Evolutionary conservation across 1,139 yeast genomes (phyloP).

Genomic region (Pneumocystis oryctolagi): DNA sequence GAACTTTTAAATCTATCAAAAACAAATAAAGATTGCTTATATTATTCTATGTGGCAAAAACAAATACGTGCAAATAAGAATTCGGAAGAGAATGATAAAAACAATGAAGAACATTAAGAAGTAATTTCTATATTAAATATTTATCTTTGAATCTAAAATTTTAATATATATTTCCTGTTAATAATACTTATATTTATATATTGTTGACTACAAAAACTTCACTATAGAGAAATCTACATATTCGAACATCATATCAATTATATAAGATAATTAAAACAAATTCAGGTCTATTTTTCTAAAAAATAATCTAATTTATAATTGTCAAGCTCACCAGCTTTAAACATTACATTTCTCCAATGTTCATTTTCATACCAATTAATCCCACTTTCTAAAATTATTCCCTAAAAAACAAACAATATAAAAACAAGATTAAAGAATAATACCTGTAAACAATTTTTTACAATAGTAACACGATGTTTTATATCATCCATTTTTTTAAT

Average conservation of each 20-base stretch:
- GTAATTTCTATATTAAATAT: neutral
- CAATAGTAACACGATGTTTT: neutral
- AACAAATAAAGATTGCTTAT: conserved; percentile 30
- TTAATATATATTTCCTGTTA: neutral
- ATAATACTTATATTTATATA: neutral
- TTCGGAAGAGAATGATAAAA: neutral
- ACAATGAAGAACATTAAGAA: neutral
- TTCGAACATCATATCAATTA: neutral
- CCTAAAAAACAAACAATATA: neutral
- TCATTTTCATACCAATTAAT: neutral
- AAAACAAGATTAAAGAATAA: neutral
- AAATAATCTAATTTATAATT: neutral
- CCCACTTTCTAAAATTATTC: neutral
- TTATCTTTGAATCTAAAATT: neutral
- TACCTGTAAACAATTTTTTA: neutral
- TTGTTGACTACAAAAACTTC: neutral
- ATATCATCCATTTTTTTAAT: neutral
- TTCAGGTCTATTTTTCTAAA: neutral
- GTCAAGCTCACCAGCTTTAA: neutral
- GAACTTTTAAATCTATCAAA: neutral
- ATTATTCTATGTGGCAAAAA: conserved; percentile 72
- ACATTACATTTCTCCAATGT: neutral
- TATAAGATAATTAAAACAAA: neutral
- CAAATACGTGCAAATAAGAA: conserved; percentile 29
- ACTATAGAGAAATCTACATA: neutral